Evolutionary conservation across 176 grass and related monocot species (phyloP).

Genomic region (Leersia perrieri): DNA sequence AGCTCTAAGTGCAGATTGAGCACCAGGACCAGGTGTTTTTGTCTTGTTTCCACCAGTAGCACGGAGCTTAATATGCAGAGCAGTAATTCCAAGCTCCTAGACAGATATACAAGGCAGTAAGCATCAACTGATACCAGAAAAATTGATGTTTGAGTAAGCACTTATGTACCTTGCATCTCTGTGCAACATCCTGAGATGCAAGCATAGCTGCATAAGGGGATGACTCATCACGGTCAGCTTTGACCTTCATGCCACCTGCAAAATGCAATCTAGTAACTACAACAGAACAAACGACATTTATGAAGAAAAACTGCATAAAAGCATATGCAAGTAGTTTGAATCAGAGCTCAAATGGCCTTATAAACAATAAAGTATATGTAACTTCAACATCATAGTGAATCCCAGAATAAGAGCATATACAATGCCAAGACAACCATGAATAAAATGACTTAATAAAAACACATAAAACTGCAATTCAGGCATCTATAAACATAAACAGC

Average conservation of each 20-base stretch:
- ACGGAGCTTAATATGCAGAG: slow-evolving; percentile 89
- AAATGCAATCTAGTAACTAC: background rate
- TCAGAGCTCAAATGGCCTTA: background rate
- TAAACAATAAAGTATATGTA: background rate
- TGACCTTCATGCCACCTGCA: slow-evolving; percentile 94
- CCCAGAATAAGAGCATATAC: too few relatives aligned
- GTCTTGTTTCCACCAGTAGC: slow-evolving; percentile 95
- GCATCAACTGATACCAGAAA: background rate
- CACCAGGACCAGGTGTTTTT: slow-evolving; percentile 86
- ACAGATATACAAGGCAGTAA: background rate
- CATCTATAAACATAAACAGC: background rate
- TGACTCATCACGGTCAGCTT: slow-evolving; percentile 89
- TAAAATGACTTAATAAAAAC: background rate
- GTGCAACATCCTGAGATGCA: slow-evolving; percentile 86
- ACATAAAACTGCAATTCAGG: background rate
- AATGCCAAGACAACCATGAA: background rate
- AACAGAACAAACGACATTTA: background rate
- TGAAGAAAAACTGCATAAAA: background rate
- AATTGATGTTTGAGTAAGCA: background rate
- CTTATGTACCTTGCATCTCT: slow-evolving; percentile 72
- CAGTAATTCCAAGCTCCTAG: slow-evolving; percentile 89
- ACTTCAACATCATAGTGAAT: background rate
- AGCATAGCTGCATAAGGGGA: slow-evolving; percentile 94
- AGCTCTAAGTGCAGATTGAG: slow-evolving; percentile 91
- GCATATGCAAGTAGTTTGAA: background rate